Conservation (phyloP, 257 asterid species). For the Solanum pinnatisectum region DNA sequence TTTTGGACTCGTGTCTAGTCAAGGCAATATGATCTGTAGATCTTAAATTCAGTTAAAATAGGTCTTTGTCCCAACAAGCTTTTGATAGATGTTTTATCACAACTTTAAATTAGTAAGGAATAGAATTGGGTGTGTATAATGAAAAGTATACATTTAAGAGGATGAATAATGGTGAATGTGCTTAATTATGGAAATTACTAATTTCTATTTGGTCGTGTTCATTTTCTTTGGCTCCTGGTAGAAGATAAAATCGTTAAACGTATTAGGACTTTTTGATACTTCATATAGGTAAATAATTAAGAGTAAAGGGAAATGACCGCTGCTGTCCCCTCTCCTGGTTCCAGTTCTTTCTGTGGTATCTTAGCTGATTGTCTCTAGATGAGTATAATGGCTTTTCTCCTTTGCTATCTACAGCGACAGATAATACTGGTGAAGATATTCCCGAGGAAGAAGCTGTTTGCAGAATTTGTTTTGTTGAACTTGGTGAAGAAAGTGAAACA, state of each 20-base stretch:
- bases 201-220: neutral
- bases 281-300: neutral
- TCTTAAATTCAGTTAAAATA: neutral
- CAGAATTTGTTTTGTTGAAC: slow-evolving; percentile 88
- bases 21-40: neutral
- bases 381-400: neutral
- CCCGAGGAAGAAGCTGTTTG: slow-evolving; percentile 99
- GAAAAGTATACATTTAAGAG: neutral
- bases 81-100: neutral
- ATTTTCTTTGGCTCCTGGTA: neutral
- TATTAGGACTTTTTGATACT: neutral
- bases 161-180: neutral
- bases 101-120: neutral
- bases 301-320: neutral
- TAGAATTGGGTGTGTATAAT: neutral
- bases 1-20: neutral
- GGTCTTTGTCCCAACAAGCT: neutral
- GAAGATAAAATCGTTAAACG: neutral
- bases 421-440: slow-evolving; percentile 74
- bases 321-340: neutral
- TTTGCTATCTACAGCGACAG: slow-evolving; percentile 19
- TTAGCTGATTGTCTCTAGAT: neutral
- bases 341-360: neutral
- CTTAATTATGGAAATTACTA: neutral
- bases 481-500: slow-evolving; percentile 90